These are phyloP conservation scores for Cylindrotheca fusiformis DNA, from an alignment of 108 stramenopile genomes.

Conservation along the genomic window DNA sequence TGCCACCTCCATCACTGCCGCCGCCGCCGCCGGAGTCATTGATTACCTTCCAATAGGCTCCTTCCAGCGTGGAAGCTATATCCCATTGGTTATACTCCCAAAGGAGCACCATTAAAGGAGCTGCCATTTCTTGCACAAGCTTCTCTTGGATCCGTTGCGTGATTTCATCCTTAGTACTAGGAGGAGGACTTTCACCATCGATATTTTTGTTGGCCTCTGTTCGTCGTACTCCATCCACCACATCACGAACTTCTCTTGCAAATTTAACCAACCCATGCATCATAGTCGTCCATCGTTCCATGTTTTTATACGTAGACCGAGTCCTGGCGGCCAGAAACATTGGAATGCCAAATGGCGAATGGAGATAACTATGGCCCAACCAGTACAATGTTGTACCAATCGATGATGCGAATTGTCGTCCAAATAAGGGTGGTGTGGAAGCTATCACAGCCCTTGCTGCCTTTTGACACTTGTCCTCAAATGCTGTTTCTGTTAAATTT, in stretches of 20 bases:
- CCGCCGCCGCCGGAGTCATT: too few relatives aligned
- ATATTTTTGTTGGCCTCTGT: background rate
- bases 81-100: constrained; percentile 4
- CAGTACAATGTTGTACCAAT: constrained; percentile 1
- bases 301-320: too few relatives aligned
- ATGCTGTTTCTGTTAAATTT: too few relatives aligned
- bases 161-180: background rate
- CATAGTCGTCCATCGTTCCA: too few relatives aligned
- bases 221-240: background rate
- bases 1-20: too few relatives aligned
- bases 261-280: too few relatives aligned
- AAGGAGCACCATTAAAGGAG: background rate
- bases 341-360: background rate
- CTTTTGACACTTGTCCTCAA: background rate
- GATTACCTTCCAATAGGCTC: background rate
- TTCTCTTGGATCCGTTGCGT: background rate
- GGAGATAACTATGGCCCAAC: background rate
- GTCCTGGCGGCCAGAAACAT: too few relatives aligned
- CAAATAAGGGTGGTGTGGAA: background rate
- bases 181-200: too few relatives aligned
- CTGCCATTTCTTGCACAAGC: background rate
- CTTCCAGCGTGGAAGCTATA: constrained; percentile 5
- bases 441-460: background rate
- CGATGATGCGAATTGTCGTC: background rate
- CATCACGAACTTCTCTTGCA: background rate